Percentiles rank a stretch among this genome's conserved stretches.
These are phyloP conservation scores for Athelia psychrophila DNA, from an alignment of 1,284 basidiomycete species.

Conservation along the genomic window DNA sequence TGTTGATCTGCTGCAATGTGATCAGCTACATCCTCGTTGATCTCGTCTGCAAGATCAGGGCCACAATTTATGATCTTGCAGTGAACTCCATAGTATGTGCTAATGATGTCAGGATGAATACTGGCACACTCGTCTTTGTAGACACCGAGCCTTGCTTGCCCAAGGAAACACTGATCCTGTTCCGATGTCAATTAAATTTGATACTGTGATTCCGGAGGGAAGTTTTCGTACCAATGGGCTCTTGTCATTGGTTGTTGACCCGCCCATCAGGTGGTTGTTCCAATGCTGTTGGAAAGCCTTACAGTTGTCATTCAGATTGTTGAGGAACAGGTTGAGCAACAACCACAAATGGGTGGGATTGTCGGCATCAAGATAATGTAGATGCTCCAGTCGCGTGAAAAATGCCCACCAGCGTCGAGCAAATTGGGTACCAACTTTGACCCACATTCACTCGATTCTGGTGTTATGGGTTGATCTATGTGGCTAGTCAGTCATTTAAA, in stretches of 20 bases:
- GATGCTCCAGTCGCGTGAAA: slow-evolving; percentile 21
- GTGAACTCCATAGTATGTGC: slow-evolving; percentile 6
- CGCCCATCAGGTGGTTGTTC: slow-evolving; percentile 26
- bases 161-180: slow-evolving; percentile 10
- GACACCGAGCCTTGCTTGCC: slow-evolving; percentile 5
- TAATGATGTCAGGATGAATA: slow-evolving; percentile 5
- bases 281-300: slow-evolving; percentile 19
- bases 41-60: slow-evolving; percentile 9
- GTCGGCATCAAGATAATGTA: slow-evolving; percentile 16
- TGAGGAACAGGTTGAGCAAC: slow-evolving; percentile 23
- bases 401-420: slow-evolving; percentile 24
- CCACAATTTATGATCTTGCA: neutral
- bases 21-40: slow-evolving; percentile 3
- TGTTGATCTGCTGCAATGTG: slow-evolving; percentile 5
- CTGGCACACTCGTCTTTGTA: slow-evolving; percentile 7
- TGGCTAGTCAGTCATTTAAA: neutral
- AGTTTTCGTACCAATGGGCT: slow-evolving; percentile 18
- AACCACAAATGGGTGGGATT: slow-evolving; percentile 25
- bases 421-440: slow-evolving; percentile 24
- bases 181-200: slow-evolving; percentile 1
- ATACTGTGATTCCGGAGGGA: slow-evolving; percentile 4
- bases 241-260: slow-evolving; percentile 12
- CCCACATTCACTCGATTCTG: slow-evolving; percentile 39
- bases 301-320: slow-evolving; percentile 17
- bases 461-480: slow-evolving; percentile 32